Conservation (phyloP, 1,284 basidiomycete species). For the Trichosporon asahii region DNA sequence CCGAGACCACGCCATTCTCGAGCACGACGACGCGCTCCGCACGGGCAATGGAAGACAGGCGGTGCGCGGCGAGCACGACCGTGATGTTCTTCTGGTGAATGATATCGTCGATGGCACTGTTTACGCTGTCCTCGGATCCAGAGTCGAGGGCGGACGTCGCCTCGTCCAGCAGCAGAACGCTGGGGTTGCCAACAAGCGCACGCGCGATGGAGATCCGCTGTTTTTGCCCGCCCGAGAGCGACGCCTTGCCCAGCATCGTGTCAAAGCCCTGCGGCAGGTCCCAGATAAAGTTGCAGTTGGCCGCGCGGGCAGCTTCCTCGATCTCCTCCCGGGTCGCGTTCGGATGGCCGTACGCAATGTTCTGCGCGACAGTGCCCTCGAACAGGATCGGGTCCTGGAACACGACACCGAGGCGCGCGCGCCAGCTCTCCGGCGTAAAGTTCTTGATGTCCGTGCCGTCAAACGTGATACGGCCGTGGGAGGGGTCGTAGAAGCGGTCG, state of each 20-base stretch:
- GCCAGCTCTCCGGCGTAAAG: conserved; percentile 80
- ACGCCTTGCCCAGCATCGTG: conserved; percentile 57
- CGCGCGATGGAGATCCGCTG: conserved; percentile 57
- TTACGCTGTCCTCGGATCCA: conserved; percentile 74
- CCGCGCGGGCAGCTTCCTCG: conserved; percentile 78
- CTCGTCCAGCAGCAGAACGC: conserved; percentile 55
- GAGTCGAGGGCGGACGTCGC: conserved; percentile 72
- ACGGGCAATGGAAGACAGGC: conserved; percentile 75
- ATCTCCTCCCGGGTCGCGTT: conserved; percentile 74
- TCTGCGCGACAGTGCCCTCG: conserved; percentile 84
- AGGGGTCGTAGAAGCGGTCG: conserved; percentile 88
- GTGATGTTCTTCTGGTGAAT: conserved; percentile 71
- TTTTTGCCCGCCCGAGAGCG: conserved; percentile 54
- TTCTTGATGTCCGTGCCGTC: conserved; percentile 85
- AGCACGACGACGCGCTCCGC: conserved; percentile 82
- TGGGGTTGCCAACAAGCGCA: conserved; percentile 54
- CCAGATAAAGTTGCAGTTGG: conserved; percentile 95
- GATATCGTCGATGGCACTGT: conserved; percentile 86
- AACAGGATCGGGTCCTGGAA: conserved; percentile 61
- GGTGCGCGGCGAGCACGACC: conserved; percentile 83
- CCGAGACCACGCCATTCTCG: conserved; percentile 77
- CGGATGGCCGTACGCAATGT: conserved; percentile 83
- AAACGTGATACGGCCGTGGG: conserved; percentile 72
- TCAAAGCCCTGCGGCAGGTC: conserved; percentile 81
- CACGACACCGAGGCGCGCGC: conserved; percentile 78